Conservation (phyloP, 2,329 filamentous ascomycete genomes). For the Microcera coccophila region DNA sequence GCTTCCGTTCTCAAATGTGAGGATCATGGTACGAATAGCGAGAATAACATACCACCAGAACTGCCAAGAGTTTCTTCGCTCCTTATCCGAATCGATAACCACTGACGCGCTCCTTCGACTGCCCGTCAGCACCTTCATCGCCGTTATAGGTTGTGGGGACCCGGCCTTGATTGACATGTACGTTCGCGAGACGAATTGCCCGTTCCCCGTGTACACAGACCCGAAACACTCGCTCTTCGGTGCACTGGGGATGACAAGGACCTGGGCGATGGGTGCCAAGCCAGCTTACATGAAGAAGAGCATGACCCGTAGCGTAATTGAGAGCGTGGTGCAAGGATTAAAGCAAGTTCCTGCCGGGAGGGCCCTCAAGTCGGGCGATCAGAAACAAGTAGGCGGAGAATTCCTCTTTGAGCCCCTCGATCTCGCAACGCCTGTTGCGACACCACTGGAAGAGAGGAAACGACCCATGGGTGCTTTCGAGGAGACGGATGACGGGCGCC, state of each 20-base stretch:
- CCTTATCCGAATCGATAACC: slow-evolving; percentile 56
- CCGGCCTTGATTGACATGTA: slow-evolving; percentile 67
- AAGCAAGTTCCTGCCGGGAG: slow-evolving; percentile 55
- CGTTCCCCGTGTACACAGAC: slow-evolving; percentile 75
- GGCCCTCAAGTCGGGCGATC: slow-evolving; percentile 60
- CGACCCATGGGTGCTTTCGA: slow-evolving; percentile 19
- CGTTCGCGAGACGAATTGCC: slow-evolving; percentile 56
- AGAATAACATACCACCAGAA: slow-evolving; percentile 44
- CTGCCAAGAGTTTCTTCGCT: slow-evolving; percentile 70
- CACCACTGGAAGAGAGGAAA: slow-evolving; percentile 37
- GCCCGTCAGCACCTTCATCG: slow-evolving; percentile 58
- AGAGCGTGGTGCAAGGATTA: slow-evolving; percentile 57
- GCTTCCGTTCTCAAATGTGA: too few species aligned
- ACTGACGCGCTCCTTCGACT: slow-evolving; percentile 47
- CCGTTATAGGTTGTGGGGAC: slow-evolving; percentile 69
- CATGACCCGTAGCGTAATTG: slow-evolving; percentile 46
- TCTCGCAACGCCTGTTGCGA: slow-evolving; percentile 42
- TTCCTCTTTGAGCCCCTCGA: slow-evolving; percentile 65
- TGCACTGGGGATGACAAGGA: slow-evolving; percentile 64
- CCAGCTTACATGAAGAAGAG: slow-evolving; percentile 63
- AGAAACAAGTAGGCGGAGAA: slow-evolving; percentile 70
- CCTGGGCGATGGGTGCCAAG: slow-evolving; percentile 53
- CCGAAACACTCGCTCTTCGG: slow-evolving; percentile 63
- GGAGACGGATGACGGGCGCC: slow-evolving; percentile 7
- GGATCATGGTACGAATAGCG: neutral